These are phyloP conservation scores for Trichophyton rubrum DNA, from an alignment of 2,329 filamentous ascomycete species.

Conservation along the genomic window DNA sequence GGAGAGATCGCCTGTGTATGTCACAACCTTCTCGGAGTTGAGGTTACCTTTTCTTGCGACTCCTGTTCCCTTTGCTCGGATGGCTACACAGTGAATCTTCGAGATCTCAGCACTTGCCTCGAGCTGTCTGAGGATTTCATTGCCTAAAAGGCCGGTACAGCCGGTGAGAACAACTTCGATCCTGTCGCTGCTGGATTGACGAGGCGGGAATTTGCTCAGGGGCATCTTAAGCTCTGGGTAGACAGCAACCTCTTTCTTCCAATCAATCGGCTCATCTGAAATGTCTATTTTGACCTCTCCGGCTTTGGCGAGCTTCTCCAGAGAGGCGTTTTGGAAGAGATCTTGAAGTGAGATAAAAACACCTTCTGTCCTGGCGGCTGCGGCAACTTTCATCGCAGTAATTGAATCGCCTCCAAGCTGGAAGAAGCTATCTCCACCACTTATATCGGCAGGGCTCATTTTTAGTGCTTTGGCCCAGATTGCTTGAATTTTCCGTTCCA, in stretches of 20 bases:
- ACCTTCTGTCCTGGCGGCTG: not conserved
- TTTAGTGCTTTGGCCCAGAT: constrained; percentile 9
- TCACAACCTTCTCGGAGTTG: constrained; percentile 20
- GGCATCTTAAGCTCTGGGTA: not conserved
- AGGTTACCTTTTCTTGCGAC: not conserved
- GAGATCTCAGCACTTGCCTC: constrained; percentile 20
- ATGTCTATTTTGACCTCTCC: not conserved
- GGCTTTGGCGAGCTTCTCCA: constrained; percentile 5
- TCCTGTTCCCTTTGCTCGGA: constrained; percentile 9
- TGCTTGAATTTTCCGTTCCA: constrained; percentile 7
- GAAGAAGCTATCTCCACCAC: constrained; percentile 6
- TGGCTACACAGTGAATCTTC: constrained; percentile 35
- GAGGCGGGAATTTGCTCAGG: not conserved
- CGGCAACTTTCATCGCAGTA: constrained; percentile 4
- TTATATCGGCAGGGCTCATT: constrained; percentile 5
- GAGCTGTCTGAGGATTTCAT: constrained; percentile 28
- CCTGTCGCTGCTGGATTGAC: not conserved
- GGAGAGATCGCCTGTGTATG: constrained; percentile 29
- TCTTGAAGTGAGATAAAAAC: constrained; percentile 2
- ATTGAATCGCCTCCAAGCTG: constrained; percentile 7
- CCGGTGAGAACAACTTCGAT: constrained; percentile 18
- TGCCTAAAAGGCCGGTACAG: constrained; percentile 29
- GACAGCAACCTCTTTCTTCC: constrained; percentile 6
- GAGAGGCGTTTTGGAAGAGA: constrained; percentile 8
- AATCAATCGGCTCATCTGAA: constrained; percentile 1